Base-by-base conservation (phyloP, 176 grass and related monocot species). In the Paspalum vaginatum region DNA sequence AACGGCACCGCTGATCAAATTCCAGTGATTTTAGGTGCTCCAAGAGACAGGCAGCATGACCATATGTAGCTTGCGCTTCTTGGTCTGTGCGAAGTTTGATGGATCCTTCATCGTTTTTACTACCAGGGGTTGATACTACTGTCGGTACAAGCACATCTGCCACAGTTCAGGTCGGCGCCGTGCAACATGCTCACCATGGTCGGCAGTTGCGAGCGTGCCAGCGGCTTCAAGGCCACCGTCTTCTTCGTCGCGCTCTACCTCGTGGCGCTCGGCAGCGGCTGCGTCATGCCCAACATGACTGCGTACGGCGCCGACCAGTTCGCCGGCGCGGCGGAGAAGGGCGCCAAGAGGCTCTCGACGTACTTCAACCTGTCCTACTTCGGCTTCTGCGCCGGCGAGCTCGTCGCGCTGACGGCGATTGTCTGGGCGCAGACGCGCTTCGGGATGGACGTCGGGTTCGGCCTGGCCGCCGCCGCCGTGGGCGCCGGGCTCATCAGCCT, bases 201-300 rank as follows among this genome's bases (percentile, higher is more conserved):
- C 3, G 82, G 74, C 55, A 60, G 27, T 63, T 91, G 89, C 79
- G 82, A 68, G 75, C 73, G 61, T 7, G 89, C 78, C 2, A 9
- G 51, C 7, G 85, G 89, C 44, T 57, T 79, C 72, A 81, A 79
- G 70, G 68, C 82, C 9, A 44, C 77, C 51, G 50, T 88, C 2
- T 91, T 91, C 74, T 88, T 88, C 72, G 68, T 85, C 32, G 89
- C 89, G 17, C 89, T 91, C 3, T 91, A 88, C 85, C 71, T 91
- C 51, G 60, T 91, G 51, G 89, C 89, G 22, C 52, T 91, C 49
- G 89, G 89, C 37, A 83, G 76, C 38, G 89, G 89, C 43, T 91
- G 89, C 66, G 60, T 91, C 26, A 91, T 88, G 83, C 89, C 85
- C 15, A 91, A 91, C 61, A 88, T 88, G 89, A 88, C 87, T 6